phyloP scores from a whole-genome alignment of 148 eudicot species.

The Cornus suecica region DNA sequence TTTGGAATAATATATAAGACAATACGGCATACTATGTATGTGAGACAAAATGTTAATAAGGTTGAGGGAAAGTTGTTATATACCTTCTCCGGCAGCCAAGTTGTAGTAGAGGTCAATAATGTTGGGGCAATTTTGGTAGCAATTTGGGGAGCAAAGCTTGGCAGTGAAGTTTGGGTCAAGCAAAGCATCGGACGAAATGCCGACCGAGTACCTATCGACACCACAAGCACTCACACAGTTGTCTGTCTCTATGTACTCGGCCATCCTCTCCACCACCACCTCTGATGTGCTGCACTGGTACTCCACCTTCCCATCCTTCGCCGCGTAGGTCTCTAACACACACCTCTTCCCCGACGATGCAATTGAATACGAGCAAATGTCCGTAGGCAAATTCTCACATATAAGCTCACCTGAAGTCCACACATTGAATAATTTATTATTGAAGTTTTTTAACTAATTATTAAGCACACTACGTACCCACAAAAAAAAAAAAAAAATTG shows the following conservation, averaged over 20 bases:
- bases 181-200: slow-evolving; percentile 68
- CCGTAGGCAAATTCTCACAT: slow-evolving; percentile 63
- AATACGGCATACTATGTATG: no score
- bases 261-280: slow-evolving; percentile 59
- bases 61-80: slow-evolving; percentile 3
- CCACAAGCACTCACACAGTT: slow-evolving; percentile 67
- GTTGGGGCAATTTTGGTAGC: slow-evolving; percentile 72
- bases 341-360: slow-evolving; percentile 79
- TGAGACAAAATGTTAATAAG: no score
- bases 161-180: slow-evolving; percentile 51
- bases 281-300: slow-evolving; percentile 75
- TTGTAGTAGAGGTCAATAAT: slow-evolving; percentile 79
- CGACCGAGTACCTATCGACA: slow-evolving; percentile 53
- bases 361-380: slow-evolving; percentile 57
- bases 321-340: slow-evolving; percentile 49
- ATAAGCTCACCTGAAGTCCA: slow-evolving; percentile 44
- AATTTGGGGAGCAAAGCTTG: slow-evolving; percentile 63
- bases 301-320: slow-evolving; percentile 28
- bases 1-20: no score
- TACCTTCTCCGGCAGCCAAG: slow-evolving; percentile 87
- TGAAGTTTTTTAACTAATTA: neutral
- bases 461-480: neutral
- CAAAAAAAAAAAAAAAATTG: no score
- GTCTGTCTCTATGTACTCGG: slow-evolving; percentile 68
- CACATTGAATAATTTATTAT: neutral